Base-by-base conservation (phyloP, 345 rosid species). In the Pelargonium nanum region DNA sequence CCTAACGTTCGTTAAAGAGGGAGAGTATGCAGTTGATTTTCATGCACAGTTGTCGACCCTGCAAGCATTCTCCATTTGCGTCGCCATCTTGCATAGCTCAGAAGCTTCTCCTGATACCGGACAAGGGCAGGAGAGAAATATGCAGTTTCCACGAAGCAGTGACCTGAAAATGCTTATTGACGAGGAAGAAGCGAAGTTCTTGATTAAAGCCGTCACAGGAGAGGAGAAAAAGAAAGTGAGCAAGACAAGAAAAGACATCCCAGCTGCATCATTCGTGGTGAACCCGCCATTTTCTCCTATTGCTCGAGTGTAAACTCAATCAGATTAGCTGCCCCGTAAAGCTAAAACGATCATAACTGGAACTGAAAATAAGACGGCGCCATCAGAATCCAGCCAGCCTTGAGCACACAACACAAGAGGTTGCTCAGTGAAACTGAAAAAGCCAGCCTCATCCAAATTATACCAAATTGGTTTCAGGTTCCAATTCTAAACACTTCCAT, bases 221-320 rank as follows among this genome's bases (percentile, higher is more conserved):
- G 88, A 83, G 60, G 81, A 75, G 67, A 78, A 76, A 52, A 80
- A 62, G 73, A 85, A 73, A 60, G 68, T 54, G 26, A 60, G 72
- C 44, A 81, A 65, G 65, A 84, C 30, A 30, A 54, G 56, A 25
- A 77, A 80, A 70, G 84, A 67, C 22, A 69, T 65, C 50, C 81
- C 86, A 58, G 77, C n/a, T n/a, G n/a, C 78, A 26, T 76, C 94
- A 12, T 93, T 81, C 59, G 68, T 73, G 63, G 76, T 85, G 15
- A 81, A 85, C 66, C 97, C 97, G 25, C 96, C 99, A 0, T 87
- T 89, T 77, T 87, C 97, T 51, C 99, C 99, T 0, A 85, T 93
- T 23, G 74, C 96, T 44, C 75, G 97, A 44, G 97, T 89, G 64
- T 93, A 80, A 67, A 50, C 64, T n/a, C 34, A 19, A 23, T 53